Evolutionary conservation across 2,329 filamentous ascomycete species (phyloP), one percentile per base, ranked within the genome.

Genomic region (Venturia oleaginea): DNA sequence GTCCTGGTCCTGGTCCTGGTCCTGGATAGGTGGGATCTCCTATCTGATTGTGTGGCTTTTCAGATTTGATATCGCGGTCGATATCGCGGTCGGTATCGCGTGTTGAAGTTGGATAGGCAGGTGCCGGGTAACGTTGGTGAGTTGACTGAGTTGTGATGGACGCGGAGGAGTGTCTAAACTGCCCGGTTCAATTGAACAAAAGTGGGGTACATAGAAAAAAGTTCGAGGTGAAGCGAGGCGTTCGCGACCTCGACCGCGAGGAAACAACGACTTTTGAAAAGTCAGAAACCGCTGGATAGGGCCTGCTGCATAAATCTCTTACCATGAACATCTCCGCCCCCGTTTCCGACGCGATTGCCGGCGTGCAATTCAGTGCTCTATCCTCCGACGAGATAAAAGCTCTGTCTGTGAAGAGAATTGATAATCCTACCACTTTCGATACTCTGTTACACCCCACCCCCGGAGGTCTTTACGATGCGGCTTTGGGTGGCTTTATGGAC

Each of bases 361-460:
- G 88, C 74, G 91, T 99, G 72, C 90, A 95, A 74, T 99, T 99
- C 76, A 87, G 86, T 57, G 91, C 95, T 73, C 85, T 97, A 69
- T 86, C 89, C 24, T 82, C 87, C 62, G 82, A 88, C 66, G 93
- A 99, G 76, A 92, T 99, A 74, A 87, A 87, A 74, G 84, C 87
- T 67, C 86, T 97, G 70, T 99, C 94, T 10, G 94, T 97, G 69
- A 94, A 94, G 80, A 86, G 87, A 76, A 96, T 99, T 71, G 89
- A 95, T 73, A 96, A 95, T 79, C 88, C 92, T 62, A 90, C 85
- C 69, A 96, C 94, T n/a, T 94, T 97, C 75, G 94, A 97, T 77
- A 91, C 86, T 65, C 85, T 97, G 65, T 83, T 95, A 69, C 92
- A 96, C 71, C 92, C 93, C 8, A 84, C 95, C 11, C 90, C 92